Evolutionary conservation across 2,329 filamentous ascomycete species (phyloP), one percentile per base, ranked within the genome.

Genomic region (Stemphylium beticola): DNA sequence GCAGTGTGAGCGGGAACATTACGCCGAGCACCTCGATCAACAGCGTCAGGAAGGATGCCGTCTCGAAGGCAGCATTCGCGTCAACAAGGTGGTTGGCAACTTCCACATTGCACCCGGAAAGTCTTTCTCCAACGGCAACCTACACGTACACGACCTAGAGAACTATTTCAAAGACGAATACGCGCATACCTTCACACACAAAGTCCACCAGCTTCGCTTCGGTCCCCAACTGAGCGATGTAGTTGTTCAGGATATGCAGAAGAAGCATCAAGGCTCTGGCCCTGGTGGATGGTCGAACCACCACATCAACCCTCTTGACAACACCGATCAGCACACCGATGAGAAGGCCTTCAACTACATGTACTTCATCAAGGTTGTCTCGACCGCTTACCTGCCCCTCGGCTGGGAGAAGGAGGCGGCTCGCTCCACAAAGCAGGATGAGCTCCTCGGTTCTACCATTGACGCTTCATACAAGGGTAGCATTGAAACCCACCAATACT

Each of bases 281-380:
- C 81, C 72, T 78, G 71, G 83, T 80, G 56, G 72, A 5, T 96
- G 91, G 91, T 92, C 90, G 10, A 93, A 92, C 76, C 91, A 96
- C 77, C 92, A 98, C 76, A 78, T 91, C 64, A 97, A 98, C 77
- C 95, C 95, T 4, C 85, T 99, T 4, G 96, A 99, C 71, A 83
- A 84, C 48, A 90, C 89, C 3, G 80, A 84, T 60, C 92, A 98
- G 80, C 78, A 82, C 47, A 96, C 92, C 2, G 80, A 84, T 32
- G 92, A 97, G 69, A 85, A 91, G 64, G 90, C 90, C 61, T 97
- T 84, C 82, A 99, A 97, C 81, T 99, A 88, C 77, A 96, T 98
- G 92, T 99, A 99, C 82, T 99, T 99, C 77, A 84, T 99, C 77
- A 99, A 99, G 82, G 95, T 99, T 53, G 95, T 99, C 29, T 92